Evolutionary conservation across 2,329 filamentous ascomycete genomes (phyloP).

Genomic region (Colletotrichum cordylinicola): DNA sequence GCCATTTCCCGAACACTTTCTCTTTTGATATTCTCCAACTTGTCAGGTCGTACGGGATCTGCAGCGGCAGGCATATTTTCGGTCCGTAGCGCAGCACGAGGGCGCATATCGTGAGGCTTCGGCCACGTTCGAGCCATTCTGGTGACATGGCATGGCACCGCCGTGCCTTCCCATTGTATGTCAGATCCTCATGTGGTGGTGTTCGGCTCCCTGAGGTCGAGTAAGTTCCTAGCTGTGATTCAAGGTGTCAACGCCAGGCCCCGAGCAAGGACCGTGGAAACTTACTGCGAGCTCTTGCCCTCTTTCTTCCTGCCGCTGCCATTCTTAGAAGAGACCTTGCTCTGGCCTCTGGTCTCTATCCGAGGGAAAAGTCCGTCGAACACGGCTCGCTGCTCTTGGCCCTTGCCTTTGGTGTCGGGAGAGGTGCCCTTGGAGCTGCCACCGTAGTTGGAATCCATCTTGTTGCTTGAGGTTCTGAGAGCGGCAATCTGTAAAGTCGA

Average conservation of each 20-base stretch:
- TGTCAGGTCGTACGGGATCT: neutral
- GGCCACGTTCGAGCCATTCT: neutral
- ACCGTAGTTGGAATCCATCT: slow-evolving; percentile 13
- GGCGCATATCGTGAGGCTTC: neutral
- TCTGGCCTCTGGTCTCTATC: slow-evolving; percentile 29
- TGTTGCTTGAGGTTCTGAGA: neutral
- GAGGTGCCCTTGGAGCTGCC: slow-evolving; percentile 22
- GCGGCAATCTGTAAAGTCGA: neutral
- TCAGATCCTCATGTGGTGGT: neutral
- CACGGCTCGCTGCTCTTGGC: slow-evolving; percentile 7
- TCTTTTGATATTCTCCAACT: neutral
- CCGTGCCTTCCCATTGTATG: neutral
- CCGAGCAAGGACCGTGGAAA: neutral
- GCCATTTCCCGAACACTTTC: neutral
- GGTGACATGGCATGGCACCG: neutral
- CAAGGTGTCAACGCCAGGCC: neutral
- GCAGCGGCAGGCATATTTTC: neutral
- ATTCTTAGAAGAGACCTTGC: slow-evolving; percentile 20
- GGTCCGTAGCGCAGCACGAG: neutral
- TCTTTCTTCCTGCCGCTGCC: slow-evolving; percentile 15
- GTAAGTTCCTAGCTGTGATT: neutral
- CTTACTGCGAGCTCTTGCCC: slow-evolving; percentile 6
- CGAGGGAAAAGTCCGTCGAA: slow-evolving; percentile 28
- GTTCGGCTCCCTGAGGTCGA: neutral
- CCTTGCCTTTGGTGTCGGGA: slow-evolving; percentile 16